Conservation (phyloP, 2,329 filamentous ascomycete species). For the Meredithiella fracta region DNA sequence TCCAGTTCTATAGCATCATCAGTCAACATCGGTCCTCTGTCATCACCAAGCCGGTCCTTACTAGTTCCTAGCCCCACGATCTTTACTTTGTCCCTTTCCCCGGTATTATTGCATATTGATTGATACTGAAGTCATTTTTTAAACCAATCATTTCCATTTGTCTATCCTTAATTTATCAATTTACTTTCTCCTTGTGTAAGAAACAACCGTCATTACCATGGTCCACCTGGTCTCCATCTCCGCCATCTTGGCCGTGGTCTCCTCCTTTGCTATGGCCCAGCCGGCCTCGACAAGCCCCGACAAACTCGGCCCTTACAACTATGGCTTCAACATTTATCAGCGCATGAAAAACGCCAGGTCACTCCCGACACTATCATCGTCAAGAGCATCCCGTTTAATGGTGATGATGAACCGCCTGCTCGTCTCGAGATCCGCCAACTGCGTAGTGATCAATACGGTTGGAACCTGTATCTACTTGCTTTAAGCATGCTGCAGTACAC, state of each 20-base stretch:
- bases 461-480: constrained; percentile 63
- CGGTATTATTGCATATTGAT: background rate
- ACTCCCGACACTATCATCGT: constrained; percentile 4
- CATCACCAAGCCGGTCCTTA: background rate
- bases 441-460: constrained; percentile 44
- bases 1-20: background rate
- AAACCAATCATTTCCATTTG: background rate
- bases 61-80: background rate
- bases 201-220: background rate
- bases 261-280: constrained; percentile 6
- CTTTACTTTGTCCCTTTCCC: background rate
- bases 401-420: constrained; percentile 26
- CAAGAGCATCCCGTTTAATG: constrained; percentile 16
- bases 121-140: background rate
- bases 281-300: constrained; percentile 9
- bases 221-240: constrained; percentile 6
- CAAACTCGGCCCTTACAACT: constrained; percentile 12
- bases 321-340: constrained; percentile 10
- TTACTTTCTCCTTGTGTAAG: background rate
- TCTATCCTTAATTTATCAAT: background rate
- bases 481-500: constrained; percentile 55
- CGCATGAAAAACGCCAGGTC: background rate
- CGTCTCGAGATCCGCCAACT: constrained; percentile 55
- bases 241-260: constrained; percentile 2
- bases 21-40: background rate